phyloP scores from a whole-genome alignment of 176 grass and related monocot species.

The Poa pratensis region DNA sequence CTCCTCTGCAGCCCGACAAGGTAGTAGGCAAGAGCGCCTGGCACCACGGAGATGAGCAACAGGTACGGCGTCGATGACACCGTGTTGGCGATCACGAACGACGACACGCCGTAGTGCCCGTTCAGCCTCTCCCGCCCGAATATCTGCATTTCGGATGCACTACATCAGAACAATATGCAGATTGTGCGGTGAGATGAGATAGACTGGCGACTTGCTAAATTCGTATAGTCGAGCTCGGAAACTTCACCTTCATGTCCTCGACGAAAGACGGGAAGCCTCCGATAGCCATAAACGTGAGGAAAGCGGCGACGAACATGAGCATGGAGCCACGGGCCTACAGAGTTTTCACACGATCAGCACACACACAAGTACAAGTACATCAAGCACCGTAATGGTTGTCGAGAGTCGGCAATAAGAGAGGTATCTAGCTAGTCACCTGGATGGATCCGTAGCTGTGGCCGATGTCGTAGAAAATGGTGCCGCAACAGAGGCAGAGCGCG shows the following conservation, averaged over 20 bases:
- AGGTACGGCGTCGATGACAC: slow-evolving; percentile 79
- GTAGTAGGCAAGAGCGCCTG: slow-evolving; percentile 86
- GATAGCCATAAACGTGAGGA: slow-evolving; percentile 97
- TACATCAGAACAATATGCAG: neutral
- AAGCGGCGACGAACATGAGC: slow-evolving; percentile 84
- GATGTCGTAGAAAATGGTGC: slow-evolving; percentile 70
- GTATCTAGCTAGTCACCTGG: slow-evolving; percentile 38
- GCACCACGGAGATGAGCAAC: slow-evolving; percentile 71
- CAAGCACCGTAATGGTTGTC: neutral
- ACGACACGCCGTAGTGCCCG: slow-evolving; percentile 85
- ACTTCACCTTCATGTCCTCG: slow-evolving; percentile 93
- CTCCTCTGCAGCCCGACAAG: slow-evolving; percentile 62
- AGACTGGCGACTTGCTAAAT: neutral
- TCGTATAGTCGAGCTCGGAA: neutral
- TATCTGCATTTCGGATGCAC: slow-evolving; percentile 32
- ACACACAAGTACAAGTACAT: neutral
- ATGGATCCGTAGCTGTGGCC: slow-evolving; percentile 79
- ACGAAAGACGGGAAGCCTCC: slow-evolving; percentile 97
- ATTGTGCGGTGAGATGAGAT: neutral
- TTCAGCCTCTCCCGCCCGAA: slow-evolving; percentile 84
- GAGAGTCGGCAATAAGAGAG: too few relatives aligned
- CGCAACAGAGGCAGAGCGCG: slow-evolving; percentile 72
- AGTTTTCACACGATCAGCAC: neutral
- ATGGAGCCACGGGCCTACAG: slow-evolving; percentile 80
- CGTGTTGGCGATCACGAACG: slow-evolving; percentile 81